phyloP scores from a whole-genome alignment of 495 filamentous ascomycete species.

The Aspergillus hancockii region DNA sequence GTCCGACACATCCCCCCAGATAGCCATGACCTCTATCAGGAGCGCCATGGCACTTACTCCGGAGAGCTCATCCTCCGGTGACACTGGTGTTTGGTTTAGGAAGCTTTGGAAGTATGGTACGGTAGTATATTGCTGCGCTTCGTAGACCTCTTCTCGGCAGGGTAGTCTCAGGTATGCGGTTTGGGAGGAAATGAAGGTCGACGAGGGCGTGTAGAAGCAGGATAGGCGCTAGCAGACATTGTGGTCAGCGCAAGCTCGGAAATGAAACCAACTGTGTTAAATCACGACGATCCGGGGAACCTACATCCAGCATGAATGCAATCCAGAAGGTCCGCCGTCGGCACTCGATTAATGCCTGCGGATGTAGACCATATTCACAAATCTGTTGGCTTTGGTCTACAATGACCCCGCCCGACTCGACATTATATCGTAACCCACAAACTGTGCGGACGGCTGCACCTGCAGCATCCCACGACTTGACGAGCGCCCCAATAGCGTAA shows the following conservation, averaged over 20 bases:
- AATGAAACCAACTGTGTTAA: conserved; percentile 8
- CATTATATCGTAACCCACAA: conserved; percentile 56
- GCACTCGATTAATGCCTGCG: conserved; percentile 61
- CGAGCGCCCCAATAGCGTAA: conserved; percentile 54
- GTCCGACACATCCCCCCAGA: conserved; percentile 65
- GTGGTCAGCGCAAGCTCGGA: neutral
- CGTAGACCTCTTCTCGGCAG: conserved; percentile 57
- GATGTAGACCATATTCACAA: conserved; percentile 59
- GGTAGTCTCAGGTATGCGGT: conserved; percentile 65
- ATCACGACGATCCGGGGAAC: conserved; percentile 15
- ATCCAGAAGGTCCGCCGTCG: conserved; percentile 69
- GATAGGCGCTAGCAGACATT: conserved; percentile 48
- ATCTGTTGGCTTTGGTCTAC: conserved; percentile 36
- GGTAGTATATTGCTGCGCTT: conserved; percentile 50
- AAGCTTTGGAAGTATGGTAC: conserved; percentile 60
- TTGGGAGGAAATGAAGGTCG: conserved; percentile 45
- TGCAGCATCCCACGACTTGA: conserved; percentile 60
- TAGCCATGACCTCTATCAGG: conserved; percentile 58
- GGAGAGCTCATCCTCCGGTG: conserved; percentile 32
- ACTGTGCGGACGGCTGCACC: conserved; percentile 61
- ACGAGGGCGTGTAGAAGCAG: conserved; percentile 52
- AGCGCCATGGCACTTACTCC: conserved; percentile 58
- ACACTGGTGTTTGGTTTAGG: conserved; percentile 30
- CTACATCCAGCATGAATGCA: conserved; percentile 61
- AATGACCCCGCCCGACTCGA: conserved; percentile 57